phyloP scores from a whole-genome alignment of 805 yeast species.

The Lachancea fermentati region DNA sequence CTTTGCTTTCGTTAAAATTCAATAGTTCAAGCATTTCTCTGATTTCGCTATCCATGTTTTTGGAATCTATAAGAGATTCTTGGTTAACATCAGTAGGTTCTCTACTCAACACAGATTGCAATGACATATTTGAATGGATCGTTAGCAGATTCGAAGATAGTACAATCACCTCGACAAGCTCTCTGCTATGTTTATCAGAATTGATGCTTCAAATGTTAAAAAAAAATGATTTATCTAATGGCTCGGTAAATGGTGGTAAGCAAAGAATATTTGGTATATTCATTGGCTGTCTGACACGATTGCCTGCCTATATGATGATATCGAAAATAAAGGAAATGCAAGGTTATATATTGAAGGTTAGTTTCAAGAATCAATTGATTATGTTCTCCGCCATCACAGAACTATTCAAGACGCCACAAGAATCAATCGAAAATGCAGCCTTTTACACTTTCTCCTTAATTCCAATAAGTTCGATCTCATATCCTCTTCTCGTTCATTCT shows the following conservation, averaged over 20 bases:
- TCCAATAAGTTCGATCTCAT: slow-evolving; percentile 18
- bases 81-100: slow-evolving; percentile 27
- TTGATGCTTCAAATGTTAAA: slow-evolving; percentile 32
- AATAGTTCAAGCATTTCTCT: slow-evolving; percentile 21
- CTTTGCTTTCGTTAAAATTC: slow-evolving; percentile 16
- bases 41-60: slow-evolving; percentile 13
- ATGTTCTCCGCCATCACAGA: slow-evolving; percentile 26
- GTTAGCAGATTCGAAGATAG: slow-evolving; percentile 36
- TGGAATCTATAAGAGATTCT: slow-evolving; percentile 12
- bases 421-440: slow-evolving; percentile 26
- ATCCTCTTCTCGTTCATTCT: slow-evolving; percentile 16
- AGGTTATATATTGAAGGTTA: slow-evolving; percentile 19
- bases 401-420: slow-evolving; percentile 20
- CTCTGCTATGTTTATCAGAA: slow-evolving; percentile 26
- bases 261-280: slow-evolving; percentile 23
- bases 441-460: slow-evolving; percentile 19
- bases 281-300: slow-evolving; percentile 13
- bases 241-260: slow-evolving; percentile 22
- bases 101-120: slow-evolving; percentile 37
- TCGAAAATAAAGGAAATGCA: slow-evolving; percentile 9
- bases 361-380: slow-evolving; percentile 25
- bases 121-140: slow-evolving; percentile 46
- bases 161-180: slow-evolving; percentile 28
- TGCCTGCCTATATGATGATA: slow-evolving; percentile 11
- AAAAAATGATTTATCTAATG: slow-evolving; percentile 20